Evolutionary conservation across 2,329 filamentous ascomycete species (phyloP).

Genomic region (Zasmidium citrigriseum): DNA sequence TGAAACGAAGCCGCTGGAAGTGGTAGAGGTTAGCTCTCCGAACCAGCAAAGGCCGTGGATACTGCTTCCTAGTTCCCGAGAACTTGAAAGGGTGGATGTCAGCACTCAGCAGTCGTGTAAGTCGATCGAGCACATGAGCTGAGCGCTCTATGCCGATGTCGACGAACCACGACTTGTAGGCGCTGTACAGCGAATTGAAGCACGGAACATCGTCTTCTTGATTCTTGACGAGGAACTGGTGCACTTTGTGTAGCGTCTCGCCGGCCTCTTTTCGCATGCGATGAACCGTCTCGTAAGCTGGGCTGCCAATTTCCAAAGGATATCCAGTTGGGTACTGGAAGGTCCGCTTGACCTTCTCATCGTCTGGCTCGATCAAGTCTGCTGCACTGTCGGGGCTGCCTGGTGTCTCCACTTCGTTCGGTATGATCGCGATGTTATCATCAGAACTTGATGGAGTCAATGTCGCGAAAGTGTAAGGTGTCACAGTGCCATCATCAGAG

Average conservation of each 20-base stretch:
- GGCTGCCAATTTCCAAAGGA: slow-evolving; percentile 64
- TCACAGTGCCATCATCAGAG: slow-evolving; percentile 51
- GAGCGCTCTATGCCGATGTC: slow-evolving; percentile 96
- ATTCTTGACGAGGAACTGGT: slow-evolving; percentile 76
- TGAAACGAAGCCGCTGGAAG: slow-evolving; percentile 89
- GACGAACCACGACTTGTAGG: slow-evolving; percentile 94
- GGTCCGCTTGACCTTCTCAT: slow-evolving; percentile 79
- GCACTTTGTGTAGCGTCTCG: slow-evolving; percentile 76
- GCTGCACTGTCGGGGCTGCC: slow-evolving; percentile 50
- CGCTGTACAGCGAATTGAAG: slow-evolving; percentile 88
- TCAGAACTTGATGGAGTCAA: slow-evolving; percentile 55
- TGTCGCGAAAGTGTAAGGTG: slow-evolving; percentile 43
- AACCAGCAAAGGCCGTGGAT: slow-evolving; percentile 87
- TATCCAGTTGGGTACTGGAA: slow-evolving; percentile 92
- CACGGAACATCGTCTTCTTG: slow-evolving; percentile 96
- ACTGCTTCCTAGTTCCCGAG: slow-evolving; percentile 86
- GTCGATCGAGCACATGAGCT: slow-evolving; percentile 86
- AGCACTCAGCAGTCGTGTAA: slow-evolving; percentile 78
- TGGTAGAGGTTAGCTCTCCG: slow-evolving; percentile 94
- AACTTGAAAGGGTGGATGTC: slow-evolving; percentile 94
- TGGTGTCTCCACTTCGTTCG: slow-evolving; percentile 30
- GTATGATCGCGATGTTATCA: slow-evolving; percentile 30
- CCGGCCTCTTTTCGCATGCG: slow-evolving; percentile 78
- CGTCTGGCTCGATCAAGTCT: slow-evolving; percentile 67
- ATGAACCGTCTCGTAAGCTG: slow-evolving; percentile 75